Conservation (phyloP, 2,329 filamentous ascomycete genomes). For the Colletotrichum sp. region DNA sequence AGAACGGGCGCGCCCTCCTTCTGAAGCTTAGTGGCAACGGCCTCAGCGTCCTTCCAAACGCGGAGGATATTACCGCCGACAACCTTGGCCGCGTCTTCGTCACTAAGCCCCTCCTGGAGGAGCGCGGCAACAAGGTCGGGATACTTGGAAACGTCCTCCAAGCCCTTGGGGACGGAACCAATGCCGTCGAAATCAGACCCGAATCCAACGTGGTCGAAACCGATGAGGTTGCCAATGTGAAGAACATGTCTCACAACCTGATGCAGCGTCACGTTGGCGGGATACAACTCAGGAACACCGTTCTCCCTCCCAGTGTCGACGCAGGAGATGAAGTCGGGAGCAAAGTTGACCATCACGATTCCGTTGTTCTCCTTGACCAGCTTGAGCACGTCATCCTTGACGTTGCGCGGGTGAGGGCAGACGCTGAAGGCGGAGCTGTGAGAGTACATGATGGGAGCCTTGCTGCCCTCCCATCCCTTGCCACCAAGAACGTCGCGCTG, state of each 20-base stretch:
- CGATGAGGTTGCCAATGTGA: conserved; percentile 82
- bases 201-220: conserved; percentile 86
- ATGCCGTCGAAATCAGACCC: conserved; percentile 93
- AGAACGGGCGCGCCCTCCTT: conserved; percentile 54
- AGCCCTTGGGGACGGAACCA: conserved; percentile 65
- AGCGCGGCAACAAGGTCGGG: conserved; percentile 80
- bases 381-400: conserved; percentile 81
- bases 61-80: conserved; percentile 82
- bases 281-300: conserved; percentile 71
- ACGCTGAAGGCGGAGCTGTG: conserved; percentile 83
- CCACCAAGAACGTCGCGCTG: conserved; percentile 83
- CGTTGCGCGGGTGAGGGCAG: conserved; percentile 90
- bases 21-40: conserved; percentile 71
- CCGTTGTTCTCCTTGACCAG: conserved; percentile 76
- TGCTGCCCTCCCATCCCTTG: conserved; percentile 71
- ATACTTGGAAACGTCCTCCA: conserved; percentile 87
- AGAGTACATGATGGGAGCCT: conserved; percentile 85
- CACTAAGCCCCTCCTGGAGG: conserved; percentile 73
- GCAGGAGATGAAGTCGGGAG: conserved; percentile 83
- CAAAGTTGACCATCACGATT: conserved; percentile 91
- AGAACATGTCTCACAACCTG: conserved; percentile 83
- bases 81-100: conserved; percentile 75
- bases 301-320: conserved; percentile 59
- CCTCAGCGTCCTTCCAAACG: conserved; percentile 83
- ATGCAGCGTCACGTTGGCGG: conserved; percentile 72